Evolutionary conservation across 345 rosid species (phyloP), one percentile per base, ranked within the genome.

Genomic region (Eucalyptus sp.): DNA sequence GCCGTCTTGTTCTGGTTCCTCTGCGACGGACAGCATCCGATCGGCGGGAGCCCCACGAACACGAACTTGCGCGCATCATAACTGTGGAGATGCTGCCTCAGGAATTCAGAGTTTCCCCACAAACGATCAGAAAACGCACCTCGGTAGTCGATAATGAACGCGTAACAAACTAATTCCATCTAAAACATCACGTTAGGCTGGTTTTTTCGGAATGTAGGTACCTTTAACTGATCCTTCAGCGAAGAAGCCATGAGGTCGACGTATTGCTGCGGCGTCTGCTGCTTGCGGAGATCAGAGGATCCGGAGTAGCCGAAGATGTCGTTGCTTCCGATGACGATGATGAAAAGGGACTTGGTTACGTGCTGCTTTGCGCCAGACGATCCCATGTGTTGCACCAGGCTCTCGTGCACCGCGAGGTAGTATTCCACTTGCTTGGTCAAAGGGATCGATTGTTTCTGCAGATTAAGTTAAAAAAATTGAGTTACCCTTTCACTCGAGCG

Each of bases 21-120:
- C 81, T 52, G 85, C 3, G 90, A 88, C 8, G 99, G 99, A 58
- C 86, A 88, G 87, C 99, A 96, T 12, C 99, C 99, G 29, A 95
- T 87, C 25, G 88, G 49, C 7, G 90, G 94, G 18, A 94, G 86
- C n/a, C 96, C 99, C 13, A 91, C 16, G 8, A 94, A 44, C n/a
- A 93, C 90, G 62, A 94, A 96, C 86, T 93, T 96, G 29, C 94
- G 95, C 0, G 94, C 98, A 86, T 94, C 94, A 5, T 88, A 22
- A 10, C 60, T 88, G 83, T 96, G 56, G 52, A 96, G 25, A 76
- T 91, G 90, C 97, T 96, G 95, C 29, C 84, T 10, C 15, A 76
- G 84, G 84, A 76, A 76, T 76, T 76, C 84, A 41, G 81, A 76
- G 48, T 76, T 20, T 76, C 84, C 76, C 81, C 44, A 44, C 15